Percentiles rank a stretch among this genome's conserved stretches.
Evolutionary conservation across 2,329 filamentous ascomycete species (phyloP).

Genomic region (Xylariaceae sp.): DNA sequence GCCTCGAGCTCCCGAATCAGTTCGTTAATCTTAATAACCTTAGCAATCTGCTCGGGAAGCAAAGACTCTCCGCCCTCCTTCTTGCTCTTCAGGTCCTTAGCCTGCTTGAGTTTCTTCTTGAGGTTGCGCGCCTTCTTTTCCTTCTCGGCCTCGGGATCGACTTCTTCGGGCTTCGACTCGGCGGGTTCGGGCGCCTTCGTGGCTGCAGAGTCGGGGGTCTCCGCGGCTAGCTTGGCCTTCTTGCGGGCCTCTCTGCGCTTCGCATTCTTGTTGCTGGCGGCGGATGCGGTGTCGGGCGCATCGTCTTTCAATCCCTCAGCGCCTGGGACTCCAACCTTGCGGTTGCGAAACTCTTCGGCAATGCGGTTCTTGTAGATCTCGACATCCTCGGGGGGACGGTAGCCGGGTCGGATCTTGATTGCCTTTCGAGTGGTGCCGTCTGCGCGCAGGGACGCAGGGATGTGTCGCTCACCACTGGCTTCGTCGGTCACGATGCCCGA

Average conservation of each 20-base stretch:
- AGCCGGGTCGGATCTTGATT: slow-evolving; percentile 89
- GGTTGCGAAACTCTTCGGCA: slow-evolving; percentile 77
- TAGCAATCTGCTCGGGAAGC: slow-evolving; percentile 91
- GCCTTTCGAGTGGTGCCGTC: slow-evolving; percentile 92
- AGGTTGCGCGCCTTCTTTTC: slow-evolving; percentile 91
- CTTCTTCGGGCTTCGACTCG: slow-evolving; percentile 36
- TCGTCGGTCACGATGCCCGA: slow-evolving; percentile 75
- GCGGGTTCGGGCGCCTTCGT: slow-evolving; percentile 32
- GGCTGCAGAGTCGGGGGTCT: slow-evolving; percentile 56
- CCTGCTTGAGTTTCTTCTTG: slow-evolving; percentile 92
- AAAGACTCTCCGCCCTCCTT: slow-evolving; percentile 80
- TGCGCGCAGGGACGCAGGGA: slow-evolving; percentile 77
- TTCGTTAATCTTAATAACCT: slow-evolving; percentile 96
- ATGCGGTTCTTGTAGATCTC: slow-evolving; percentile 93
- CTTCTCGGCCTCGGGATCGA: slow-evolving; percentile 67
- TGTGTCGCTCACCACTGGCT: slow-evolving; percentile 73
- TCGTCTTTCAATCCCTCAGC: slow-evolving; percentile 56
- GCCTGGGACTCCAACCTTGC: slow-evolving; percentile 68
- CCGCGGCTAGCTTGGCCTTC: slow-evolving; percentile 50
- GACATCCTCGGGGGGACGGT: slow-evolving; percentile 89
- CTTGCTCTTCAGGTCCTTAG: slow-evolving; percentile 82
- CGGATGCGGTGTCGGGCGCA: slow-evolving; percentile 41
- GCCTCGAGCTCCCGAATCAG: slow-evolving; percentile 80
- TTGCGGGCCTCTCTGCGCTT: slow-evolving; percentile 60
- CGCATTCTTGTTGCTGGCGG: slow-evolving; percentile 74